These are phyloP conservation scores for Trichoderma simmonsii DNA, from an alignment of 2,329 filamentous ascomycete genomes.

Conservation along the genomic window DNA sequence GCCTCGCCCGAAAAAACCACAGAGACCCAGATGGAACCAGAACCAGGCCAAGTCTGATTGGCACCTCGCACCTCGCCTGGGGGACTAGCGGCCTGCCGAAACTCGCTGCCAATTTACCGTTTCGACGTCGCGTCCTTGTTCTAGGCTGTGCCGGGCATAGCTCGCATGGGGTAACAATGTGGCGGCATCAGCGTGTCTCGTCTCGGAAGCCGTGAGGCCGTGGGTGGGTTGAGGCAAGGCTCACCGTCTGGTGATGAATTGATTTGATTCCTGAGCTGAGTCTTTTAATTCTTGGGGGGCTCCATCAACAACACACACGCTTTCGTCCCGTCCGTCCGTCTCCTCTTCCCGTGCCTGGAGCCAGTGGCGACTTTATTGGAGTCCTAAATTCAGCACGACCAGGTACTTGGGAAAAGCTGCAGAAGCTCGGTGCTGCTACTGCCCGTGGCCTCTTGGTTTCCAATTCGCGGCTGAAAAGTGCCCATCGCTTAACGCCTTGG, in stretches of 20 bases:
- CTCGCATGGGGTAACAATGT: background rate
- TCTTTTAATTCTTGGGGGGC: background rate
- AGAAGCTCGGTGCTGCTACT: background rate
- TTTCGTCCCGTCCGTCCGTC: too few relatives aligned
- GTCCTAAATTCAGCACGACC: background rate
- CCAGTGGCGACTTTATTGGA: conserved; percentile 1
- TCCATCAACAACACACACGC: background rate
- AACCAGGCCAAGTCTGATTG: background rate
- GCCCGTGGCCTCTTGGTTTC: background rate
- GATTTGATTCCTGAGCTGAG: background rate
- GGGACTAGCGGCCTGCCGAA: background rate
- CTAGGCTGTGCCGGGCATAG: conserved; percentile 10
- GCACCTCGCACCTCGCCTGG: background rate
- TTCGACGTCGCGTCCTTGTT: background rate
- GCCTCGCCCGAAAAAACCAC: background rate
- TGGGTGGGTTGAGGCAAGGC: background rate
- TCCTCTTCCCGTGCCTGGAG: conserved; percentile 9
- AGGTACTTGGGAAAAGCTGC: background rate
- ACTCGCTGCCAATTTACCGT: background rate
- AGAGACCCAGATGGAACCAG: background rate
- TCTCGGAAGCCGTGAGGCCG: background rate
- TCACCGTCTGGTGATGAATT: background rate
- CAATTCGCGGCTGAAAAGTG: background rate
- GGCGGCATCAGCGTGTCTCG: conserved; percentile 13
- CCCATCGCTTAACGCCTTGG: background rate